A percentile compares a stretch with the other conserved stretches of the same genome.
phyloP scores from a whole-genome alignment of 1,284 basidiomycete genomes.

The Somion occarium region DNA sequence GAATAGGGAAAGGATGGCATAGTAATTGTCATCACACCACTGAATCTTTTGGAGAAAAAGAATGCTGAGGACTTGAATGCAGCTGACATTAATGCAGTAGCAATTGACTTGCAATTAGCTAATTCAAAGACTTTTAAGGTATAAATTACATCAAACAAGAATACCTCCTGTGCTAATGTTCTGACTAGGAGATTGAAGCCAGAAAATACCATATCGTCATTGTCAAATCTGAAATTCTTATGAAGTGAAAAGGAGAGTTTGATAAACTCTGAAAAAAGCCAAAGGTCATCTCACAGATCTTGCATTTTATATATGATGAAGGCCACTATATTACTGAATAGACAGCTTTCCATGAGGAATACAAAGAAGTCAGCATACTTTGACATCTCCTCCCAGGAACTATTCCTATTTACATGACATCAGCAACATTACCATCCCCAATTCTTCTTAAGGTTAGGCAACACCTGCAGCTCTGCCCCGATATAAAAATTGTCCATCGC shows the following conservation, averaged over 20 bases:
- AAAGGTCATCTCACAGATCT: slow-evolving; percentile 19
- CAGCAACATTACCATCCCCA: slow-evolving; percentile 29
- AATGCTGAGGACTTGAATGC: slow-evolving; percentile 14
- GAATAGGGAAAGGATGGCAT: slow-evolving; percentile 17
- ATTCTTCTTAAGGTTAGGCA: slow-evolving; percentile 18
- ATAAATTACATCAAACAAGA: neutral
- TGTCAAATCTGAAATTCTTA: slow-evolving; percentile 29
- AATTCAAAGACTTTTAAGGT: slow-evolving; percentile 20
- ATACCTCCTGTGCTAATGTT: neutral
- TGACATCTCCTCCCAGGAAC: slow-evolving; percentile 22
- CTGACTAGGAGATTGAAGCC: slow-evolving; percentile 26
- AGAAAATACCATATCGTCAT: slow-evolving; percentile 27
- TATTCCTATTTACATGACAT: slow-evolving; percentile 29
- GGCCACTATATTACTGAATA: slow-evolving; percentile 33
- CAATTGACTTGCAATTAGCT: slow-evolving; percentile 16
- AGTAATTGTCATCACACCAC: slow-evolving; percentile 22
- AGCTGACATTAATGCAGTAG: slow-evolving; percentile 16
- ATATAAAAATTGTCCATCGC: slow-evolving; percentile 9
- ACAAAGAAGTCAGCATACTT: slow-evolving; percentile 22
- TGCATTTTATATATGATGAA: slow-evolving; percentile 33
- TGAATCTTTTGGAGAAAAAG: slow-evolving; percentile 25
- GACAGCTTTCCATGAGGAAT: slow-evolving; percentile 30
- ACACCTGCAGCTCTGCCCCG: slow-evolving; percentile 8
- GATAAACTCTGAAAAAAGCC: slow-evolving; percentile 23
- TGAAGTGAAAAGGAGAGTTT: slow-evolving; percentile 18